A percentile compares a stretch with the other conserved stretches of the same genome.
Conservation (phyloP, 164 flowering plant genomes). For the Magnolia changhungtana region DNA sequence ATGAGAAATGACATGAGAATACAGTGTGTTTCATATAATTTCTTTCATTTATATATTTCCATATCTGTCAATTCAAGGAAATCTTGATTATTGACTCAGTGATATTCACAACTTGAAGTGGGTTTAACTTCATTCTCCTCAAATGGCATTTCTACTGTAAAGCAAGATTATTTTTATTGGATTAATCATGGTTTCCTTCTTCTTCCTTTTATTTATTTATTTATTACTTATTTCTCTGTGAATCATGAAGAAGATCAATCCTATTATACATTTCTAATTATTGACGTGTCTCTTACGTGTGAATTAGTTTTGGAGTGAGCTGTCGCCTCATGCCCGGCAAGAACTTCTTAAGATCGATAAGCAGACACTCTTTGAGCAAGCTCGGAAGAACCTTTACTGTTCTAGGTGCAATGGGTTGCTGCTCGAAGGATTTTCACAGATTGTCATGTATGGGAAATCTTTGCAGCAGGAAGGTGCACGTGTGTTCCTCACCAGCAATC, state of each 20-base stretch:
- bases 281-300: neutral
- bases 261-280: neutral
- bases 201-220: neutral
- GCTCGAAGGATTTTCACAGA: conserved; percentile 88
- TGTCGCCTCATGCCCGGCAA: conserved; percentile 68
- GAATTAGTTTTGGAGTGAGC: conserved; percentile 85
- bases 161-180: neutral
- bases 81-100: too few species aligned
- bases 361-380: conserved; percentile 88
- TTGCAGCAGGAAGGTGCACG: conserved; percentile 59
- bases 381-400: conserved; percentile 94
- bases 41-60: too few species aligned
- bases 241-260: neutral
- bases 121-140: neutral
- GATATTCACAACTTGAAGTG: too few species aligned
- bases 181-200: neutral
- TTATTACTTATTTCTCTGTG: neutral
- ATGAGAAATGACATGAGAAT: too few species aligned
- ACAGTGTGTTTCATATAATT: too few species aligned
- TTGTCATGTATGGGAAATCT: conserved; percentile 87
- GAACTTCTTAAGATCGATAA: conserved; percentile 80
- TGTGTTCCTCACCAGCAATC: conserved; percentile 30
- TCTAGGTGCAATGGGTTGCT: conserved; percentile 95
- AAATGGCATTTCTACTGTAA: neutral
- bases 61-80: too few species aligned